Evolutionary conservation across 495 filamentous ascomycete genomes (phyloP).

Genomic region (Penicillium fimorum): DNA sequence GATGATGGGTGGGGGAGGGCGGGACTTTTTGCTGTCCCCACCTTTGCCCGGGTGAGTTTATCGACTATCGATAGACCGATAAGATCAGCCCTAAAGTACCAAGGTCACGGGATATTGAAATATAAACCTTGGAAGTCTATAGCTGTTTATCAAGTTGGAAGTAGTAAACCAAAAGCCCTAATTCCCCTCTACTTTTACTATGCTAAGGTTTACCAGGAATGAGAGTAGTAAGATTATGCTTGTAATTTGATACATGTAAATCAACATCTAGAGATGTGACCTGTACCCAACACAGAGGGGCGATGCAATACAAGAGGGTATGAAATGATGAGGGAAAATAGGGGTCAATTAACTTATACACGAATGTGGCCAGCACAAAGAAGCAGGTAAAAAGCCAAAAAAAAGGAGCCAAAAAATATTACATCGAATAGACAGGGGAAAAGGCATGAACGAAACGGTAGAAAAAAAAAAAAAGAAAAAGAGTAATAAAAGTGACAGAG

Average conservation of each 20-base stretch:
- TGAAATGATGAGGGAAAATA: conserved; percentile 24
- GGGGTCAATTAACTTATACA: conserved; percentile 35
- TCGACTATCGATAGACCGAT: conserved; percentile 9
- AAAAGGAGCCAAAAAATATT: conserved; percentile 23
- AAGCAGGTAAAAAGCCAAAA: conserved; percentile 10
- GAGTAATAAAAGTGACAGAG: conserved; percentile 10
- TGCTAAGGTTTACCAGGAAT: not conserved
- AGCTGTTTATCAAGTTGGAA: not conserved
- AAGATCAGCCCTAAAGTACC: not conserved
- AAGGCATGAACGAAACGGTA: conserved; percentile 18
- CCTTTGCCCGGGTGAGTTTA: conserved; percentile 3
- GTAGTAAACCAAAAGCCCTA: not conserved
- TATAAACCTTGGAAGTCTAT: no score
- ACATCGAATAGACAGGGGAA: conserved; percentile 25
- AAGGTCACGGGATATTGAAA: no score
- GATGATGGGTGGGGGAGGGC: conserved; percentile 2
- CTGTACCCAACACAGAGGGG: conserved; percentile 29
- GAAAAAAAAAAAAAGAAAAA: conserved; percentile 8
- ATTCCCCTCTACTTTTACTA: not conserved
- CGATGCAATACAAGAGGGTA: conserved; percentile 36
- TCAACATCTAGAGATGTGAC: conserved; percentile 21
- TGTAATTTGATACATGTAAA: conserved; percentile 24
- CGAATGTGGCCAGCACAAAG: conserved; percentile 38
- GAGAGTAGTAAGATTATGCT: conserved; percentile 10
- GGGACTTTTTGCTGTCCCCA: conserved; percentile 10